Conservation (phyloP, 2,329 filamentous ascomycete species). For the Chrysosporium keratinophilum region DNA sequence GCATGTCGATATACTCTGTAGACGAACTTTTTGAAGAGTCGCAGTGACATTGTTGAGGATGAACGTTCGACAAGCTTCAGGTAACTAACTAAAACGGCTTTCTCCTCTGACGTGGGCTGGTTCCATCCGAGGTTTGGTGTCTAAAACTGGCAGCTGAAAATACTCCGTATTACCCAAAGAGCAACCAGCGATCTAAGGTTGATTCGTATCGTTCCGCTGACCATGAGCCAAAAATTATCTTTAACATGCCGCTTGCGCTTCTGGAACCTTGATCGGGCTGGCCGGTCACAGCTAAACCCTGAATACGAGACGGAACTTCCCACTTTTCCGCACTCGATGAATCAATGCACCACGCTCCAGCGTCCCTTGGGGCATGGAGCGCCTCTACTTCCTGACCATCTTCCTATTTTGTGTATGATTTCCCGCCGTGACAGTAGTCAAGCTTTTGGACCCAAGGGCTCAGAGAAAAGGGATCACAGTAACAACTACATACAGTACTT, state of each 20-base stretch:
- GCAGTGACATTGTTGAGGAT: no score
- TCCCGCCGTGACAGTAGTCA: background rate
- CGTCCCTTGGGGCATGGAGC: no score
- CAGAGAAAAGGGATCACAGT: no score
- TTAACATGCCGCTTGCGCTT: background rate
- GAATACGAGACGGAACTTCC: conserved; percentile 1
- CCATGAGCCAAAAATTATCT: background rate
- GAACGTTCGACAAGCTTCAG: no score
- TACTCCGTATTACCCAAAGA: no score
- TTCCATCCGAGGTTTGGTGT: no score
- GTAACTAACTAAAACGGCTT: no score
- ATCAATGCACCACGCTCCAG: no score
- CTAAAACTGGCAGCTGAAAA: no score
- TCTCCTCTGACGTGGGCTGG: no score
- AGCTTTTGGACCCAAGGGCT: background rate
- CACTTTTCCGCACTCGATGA: background rate
- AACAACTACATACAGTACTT: background rate
- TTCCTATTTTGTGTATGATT: background rate
- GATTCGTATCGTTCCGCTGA: background rate
- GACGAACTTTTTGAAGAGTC: no score
- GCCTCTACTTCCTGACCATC: background rate
- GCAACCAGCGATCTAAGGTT: background rate
- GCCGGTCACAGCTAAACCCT: background rate
- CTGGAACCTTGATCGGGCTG: background rate
- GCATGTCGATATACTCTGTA: no score